Base-by-base conservation (phyloP, 768 basidiomycete genomes). In the Panellus pusillus region DNA sequence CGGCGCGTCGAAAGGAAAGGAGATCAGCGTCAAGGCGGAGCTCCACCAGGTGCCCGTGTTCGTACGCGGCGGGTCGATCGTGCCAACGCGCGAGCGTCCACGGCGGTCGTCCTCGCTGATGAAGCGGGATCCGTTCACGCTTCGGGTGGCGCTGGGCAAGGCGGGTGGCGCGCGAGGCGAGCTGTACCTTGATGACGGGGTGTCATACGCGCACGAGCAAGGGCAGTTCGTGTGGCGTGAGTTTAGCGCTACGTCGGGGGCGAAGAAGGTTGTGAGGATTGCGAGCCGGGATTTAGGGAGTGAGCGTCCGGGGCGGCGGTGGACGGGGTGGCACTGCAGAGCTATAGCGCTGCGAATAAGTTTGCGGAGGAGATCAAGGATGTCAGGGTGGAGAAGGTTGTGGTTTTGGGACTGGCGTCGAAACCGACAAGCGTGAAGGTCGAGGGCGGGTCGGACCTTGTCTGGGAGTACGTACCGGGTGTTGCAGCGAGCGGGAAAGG, bases 181-280 rank as follows among this genome's bases (percentile, higher is more conserved):
- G 64, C 77, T 99, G 35, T 99, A 98, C 71, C 81, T 96, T 51
- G 97, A 99, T 67, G 97, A 98, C 61, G 97, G 97, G 13, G 88
- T 87, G 47, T 82, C 87, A 0, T 98, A 84, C 69, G 73, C 78
- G 5, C 86, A 94, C 70, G 72, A 80, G 53, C 66, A 79, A 6
- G 97, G 97, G 28, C 77, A 93, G 54, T 82, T 91, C 66, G 76
- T 97, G 54, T 95, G 91, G 91, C 84, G 92, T 50, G 74, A 78
- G 55, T 91, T 95, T 64, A 64, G 64, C 20, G 86, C 91, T 20
- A 78, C 74, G 49, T 68, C 69, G 3, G 32, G 32, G 12, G 62
- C 64, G 29, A 74, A 71, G 65, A 73, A 70, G 65, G 69, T 66
- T 42, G 71, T 82, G 58, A 77, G 70, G 47, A 66, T 85, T 42